Conservation (phyloP, 768 basidiomycete genomes). For the Lentinula sp. region DNA sequence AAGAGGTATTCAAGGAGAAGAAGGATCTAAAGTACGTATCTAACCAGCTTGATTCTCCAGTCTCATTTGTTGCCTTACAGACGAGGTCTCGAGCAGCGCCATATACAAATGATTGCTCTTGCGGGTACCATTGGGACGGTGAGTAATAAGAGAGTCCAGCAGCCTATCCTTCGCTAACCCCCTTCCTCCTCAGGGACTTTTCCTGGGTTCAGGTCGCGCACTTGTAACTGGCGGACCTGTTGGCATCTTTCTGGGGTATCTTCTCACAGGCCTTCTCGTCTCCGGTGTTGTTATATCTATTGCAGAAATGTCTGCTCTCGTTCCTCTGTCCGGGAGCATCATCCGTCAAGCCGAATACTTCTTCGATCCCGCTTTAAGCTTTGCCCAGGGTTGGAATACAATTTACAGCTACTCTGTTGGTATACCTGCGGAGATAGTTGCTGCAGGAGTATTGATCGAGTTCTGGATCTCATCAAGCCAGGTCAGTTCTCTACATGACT, state of each 20-base stretch:
- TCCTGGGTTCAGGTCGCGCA: constrained; percentile 45
- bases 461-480: constrained; percentile 29
- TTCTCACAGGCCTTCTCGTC: constrained; percentile 32
- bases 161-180: background rate
- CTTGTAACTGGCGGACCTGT: constrained; percentile 49
- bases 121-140: constrained; percentile 8
- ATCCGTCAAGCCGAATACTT: constrained; percentile 46
- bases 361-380: constrained; percentile 42
- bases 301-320: constrained; percentile 27
- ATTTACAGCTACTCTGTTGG: constrained; percentile 36
- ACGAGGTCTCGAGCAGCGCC: constrained; percentile 3
- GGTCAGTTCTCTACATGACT: background rate
- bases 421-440: constrained; percentile 46
- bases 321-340: constrained; percentile 40
- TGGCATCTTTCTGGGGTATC: constrained; percentile 43
- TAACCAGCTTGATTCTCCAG: too few relatives aligned
- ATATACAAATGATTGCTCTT: constrained; percentile 7
- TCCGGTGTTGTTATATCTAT: constrained; percentile 27
- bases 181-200: constrained; percentile 30
- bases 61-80: background rate
- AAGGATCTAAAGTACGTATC: background rate
- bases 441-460: constrained; percentile 42
- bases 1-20: background rate
- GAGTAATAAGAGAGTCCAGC: background rate
- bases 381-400: constrained; percentile 42